Percentiles rank a stretch among this genome's conserved stretches.
These are phyloP conservation scores for Aspergillus chevalieri DNA, from an alignment of 2,329 filamentous ascomycete species.

Conservation along the genomic window DNA sequence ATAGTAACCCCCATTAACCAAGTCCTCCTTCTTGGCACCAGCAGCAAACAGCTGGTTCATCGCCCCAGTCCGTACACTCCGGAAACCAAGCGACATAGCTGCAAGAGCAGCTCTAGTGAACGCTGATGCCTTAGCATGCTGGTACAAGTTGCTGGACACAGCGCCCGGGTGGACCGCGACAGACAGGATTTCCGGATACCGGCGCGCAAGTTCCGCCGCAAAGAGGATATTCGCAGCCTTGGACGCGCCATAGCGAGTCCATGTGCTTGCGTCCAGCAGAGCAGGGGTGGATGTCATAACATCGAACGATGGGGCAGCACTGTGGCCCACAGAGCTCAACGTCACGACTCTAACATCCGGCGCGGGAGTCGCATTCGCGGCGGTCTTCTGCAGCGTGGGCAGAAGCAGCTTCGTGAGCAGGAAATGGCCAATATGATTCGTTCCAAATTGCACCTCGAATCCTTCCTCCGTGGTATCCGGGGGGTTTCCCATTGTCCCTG, in stretches of 20 bases:
- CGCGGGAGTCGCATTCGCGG: constrained; percentile 11
- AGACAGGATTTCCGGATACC: constrained; percentile 38
- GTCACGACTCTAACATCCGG: constrained; percentile 33
- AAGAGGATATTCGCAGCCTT: constrained; percentile 48
- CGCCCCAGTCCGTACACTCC: constrained; percentile 29
- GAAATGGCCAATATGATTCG: constrained; percentile 44
- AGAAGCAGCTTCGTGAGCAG: constrained; percentile 40
- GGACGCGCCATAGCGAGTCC: constrained; percentile 46
- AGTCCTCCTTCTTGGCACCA: constrained; percentile 22
- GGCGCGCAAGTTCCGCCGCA: constrained; percentile 41
- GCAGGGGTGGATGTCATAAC: constrained; percentile 32
- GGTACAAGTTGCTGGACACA: constrained; percentile 37
- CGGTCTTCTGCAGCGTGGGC: constrained; percentile 34
- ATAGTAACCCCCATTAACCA: constrained; percentile 39
- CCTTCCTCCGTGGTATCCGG: constrained; percentile 34
- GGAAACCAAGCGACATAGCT: constrained; percentile 21
- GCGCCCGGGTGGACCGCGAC: constrained; percentile 48
- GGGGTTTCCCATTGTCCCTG: constrained; percentile 42
- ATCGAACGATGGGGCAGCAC: constrained; percentile 29
- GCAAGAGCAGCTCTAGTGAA: constrained; percentile 18
- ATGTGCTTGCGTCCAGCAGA: constrained; percentile 32
- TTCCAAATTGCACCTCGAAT: constrained; percentile 42
- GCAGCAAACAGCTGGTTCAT: constrained; percentile 40
- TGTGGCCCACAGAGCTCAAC: constrained; percentile 32
- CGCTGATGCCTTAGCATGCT: constrained; percentile 18